These are phyloP conservation scores for Carex arenaria DNA, from an alignment of 202 grass and related monocot genomes.

Conservation along the genomic window DNA sequence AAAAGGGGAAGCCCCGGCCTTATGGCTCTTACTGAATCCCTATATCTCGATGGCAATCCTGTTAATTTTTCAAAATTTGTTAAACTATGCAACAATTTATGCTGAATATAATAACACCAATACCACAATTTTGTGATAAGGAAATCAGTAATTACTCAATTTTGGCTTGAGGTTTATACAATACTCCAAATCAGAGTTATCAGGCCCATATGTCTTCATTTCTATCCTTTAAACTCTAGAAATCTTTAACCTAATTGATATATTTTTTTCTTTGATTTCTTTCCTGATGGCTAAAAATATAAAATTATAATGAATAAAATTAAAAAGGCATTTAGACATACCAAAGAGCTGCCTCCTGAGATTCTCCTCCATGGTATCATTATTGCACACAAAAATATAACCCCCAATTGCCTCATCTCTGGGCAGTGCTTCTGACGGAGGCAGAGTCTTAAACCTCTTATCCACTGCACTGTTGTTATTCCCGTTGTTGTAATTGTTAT, in stretches of 20 bases:
- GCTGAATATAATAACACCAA: neutral
- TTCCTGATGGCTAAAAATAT: neutral
- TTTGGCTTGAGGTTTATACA: neutral
- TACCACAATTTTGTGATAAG: neutral
- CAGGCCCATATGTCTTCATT: neutral
- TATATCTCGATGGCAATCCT: constrained; percentile 95
- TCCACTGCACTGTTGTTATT: constrained; percentile 31
- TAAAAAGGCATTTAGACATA: constrained; percentile 11
- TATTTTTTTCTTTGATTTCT: neutral
- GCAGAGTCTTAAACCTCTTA: constrained; percentile 97
- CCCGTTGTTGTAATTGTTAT: constrained; percentile 26
- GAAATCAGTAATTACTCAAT: neutral
- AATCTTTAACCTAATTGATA: neutral
- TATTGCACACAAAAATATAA: constrained; percentile 99
- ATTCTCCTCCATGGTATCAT: constrained; percentile 99
- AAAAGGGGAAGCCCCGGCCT: constrained; percentile 90
- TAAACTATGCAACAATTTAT: neutral
- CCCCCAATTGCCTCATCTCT: constrained; percentile 72
- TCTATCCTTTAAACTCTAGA: neutral
- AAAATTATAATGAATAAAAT: neutral
- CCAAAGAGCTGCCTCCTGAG: constrained; percentile 92
- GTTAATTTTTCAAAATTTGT: neutral
- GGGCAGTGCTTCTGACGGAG: constrained; percentile 73
- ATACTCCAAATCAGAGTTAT: neutral
- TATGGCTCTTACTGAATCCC: constrained; percentile 88